Evolutionary conservation across 2,329 filamentous ascomycete genomes (phyloP), one percentile per base, ranked within the genome.

Genomic region (Phaeosphaeriaceae sp.): DNA sequence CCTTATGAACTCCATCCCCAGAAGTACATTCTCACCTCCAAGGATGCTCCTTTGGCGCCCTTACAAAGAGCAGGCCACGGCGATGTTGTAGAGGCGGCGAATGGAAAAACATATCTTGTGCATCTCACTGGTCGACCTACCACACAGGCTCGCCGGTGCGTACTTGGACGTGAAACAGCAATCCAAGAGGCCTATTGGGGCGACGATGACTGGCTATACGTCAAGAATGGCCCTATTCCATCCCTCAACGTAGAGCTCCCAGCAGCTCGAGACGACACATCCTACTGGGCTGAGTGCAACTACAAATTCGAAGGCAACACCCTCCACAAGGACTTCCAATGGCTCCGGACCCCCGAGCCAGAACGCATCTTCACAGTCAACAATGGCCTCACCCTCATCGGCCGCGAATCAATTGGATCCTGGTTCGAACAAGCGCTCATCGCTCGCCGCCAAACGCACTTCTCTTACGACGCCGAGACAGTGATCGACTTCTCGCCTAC

Each of bases 201-300:
- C n/a, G 71, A 81, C 9, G 82, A 86, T 37, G 83, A 83, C 60
- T 87, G 84, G 84, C 74, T 86, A 3, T 85, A 85, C 51, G 74
- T 86, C 36, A 85, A 85, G 66, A 73, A 81, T 46, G 83, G 83
- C 0, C 82, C 70, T 3, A 54, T 70, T 6, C 70, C 70, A 8
- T 71, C 82, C 1, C 72, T 86, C 1, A 54, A 64, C 34, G 65
- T 71, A 17, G 65, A 72, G 3, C 48, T 72, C 3, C 68, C 66
- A 0, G 65, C 56, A 4, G 48, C 54, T 9, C 62, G 64, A 7
- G 60, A 72, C 41, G 67, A 72, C 26, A 57, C 56, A 2, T 40
- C 54, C 0, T 72, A 73, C 51, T 20, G 76, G 78, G 5, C 77
- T 71, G 54, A 76, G 76, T 47, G 84, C 54, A 53, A 62, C 7